A percentile compares a stretch with the other conserved stretches of the same genome.
phyloP scores from a whole-genome alignment of 495 filamentous ascomycete species.

The Podospora conica region DNA sequence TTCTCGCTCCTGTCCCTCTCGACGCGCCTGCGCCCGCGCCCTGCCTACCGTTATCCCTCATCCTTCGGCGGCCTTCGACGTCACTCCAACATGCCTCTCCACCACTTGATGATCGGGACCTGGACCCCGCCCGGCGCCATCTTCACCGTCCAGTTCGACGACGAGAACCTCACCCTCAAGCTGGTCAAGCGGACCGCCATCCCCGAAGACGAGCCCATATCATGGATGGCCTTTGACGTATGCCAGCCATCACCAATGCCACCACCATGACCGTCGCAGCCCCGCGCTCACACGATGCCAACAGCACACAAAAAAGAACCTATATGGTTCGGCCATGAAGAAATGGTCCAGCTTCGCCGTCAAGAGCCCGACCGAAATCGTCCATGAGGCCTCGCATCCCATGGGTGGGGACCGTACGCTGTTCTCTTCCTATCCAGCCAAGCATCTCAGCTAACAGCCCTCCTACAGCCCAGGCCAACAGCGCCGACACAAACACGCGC shows the following conservation, averaged over 20 bases:
- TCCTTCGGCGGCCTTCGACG: slow-evolving; percentile 12
- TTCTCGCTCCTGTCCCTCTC: slow-evolving; percentile 4
- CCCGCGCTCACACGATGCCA: slow-evolving; percentile 21
- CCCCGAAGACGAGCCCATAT: slow-evolving; percentile 74
- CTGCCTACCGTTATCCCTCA: not conserved
- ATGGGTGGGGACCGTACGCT: slow-evolving; percentile 51
- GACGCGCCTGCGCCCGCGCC: slow-evolving; percentile 1
- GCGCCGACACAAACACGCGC: slow-evolving; percentile 66
- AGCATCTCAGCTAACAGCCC: not conserved
- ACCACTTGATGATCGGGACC: slow-evolving; percentile 78
- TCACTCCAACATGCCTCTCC: slow-evolving; percentile 52
- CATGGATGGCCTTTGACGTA: slow-evolving; percentile 85
- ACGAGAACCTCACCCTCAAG: slow-evolving; percentile 62
- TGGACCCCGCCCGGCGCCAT: slow-evolving; percentile 83
- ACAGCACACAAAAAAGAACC: slow-evolving; percentile 69
- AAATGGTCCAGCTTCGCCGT: slow-evolving; percentile 79
- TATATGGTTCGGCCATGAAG: slow-evolving; percentile 85
- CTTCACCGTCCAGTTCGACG: slow-evolving; percentile 78
- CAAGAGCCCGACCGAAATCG: slow-evolving; percentile 68
- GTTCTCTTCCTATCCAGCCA: slow-evolving; percentile 22
- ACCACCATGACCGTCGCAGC: not conserved
- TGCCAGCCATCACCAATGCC: slow-evolving; percentile 17
- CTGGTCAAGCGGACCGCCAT: slow-evolving; percentile 73
- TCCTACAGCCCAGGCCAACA: slow-evolving; percentile 55
- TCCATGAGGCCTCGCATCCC: slow-evolving; percentile 65